A percentile compares a stretch with the other conserved stretches of the same genome.
phyloP scores from a whole-genome alignment of 441 rosid species.

The Corymbia calophylla region DNA sequence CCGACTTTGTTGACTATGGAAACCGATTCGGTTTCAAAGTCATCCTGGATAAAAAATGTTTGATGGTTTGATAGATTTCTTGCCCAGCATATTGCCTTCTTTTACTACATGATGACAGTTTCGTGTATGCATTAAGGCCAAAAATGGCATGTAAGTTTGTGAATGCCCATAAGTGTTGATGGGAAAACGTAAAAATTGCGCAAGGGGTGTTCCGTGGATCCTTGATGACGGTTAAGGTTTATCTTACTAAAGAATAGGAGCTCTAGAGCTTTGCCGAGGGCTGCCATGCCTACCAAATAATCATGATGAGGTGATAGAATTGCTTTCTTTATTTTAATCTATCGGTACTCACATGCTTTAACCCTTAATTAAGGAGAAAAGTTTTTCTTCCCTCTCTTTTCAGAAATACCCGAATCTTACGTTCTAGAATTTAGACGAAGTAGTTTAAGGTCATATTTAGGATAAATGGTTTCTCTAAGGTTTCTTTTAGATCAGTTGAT shows the following conservation, averaged over 20 bases:
- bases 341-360: accelerated
- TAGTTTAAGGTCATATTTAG: too few species aligned
- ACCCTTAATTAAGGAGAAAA: accelerated
- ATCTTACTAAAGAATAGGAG: accelerated
- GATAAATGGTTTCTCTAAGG: neutral
- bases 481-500: neutral
- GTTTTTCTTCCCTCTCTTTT: neutral
- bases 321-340: accelerated
- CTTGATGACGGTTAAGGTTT: neutral
- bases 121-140: neutral
- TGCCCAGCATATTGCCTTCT: neutral
- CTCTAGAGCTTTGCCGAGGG: accelerated
- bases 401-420: neutral
- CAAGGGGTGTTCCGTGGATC: neutral
- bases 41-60: neutral
- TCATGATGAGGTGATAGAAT: accelerated
- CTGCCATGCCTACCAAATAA: accelerated
- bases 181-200: neutral
- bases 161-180: neutral
- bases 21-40: neutral
- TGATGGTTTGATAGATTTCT: neutral
- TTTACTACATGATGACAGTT: neutral
- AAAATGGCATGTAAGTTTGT: neutral
- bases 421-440: neutral
- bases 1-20: neutral